A percentile compares a stretch with the other conserved stretches of the same genome.
phyloP scores from a whole-genome alignment of 768 basidiomycete genomes.

The Tulasnella sp. region DNA sequence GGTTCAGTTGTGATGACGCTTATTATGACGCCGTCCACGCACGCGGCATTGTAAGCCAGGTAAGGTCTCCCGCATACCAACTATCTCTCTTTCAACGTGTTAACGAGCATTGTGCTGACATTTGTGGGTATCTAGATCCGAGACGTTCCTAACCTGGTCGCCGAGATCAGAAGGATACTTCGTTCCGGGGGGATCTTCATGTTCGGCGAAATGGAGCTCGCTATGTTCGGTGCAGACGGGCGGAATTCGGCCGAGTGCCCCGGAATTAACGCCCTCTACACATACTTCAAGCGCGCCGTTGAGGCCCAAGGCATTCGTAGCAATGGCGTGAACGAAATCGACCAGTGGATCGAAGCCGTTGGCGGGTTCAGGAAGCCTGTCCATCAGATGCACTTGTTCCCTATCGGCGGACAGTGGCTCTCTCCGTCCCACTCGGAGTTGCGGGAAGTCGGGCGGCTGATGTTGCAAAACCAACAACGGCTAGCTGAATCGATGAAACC shows the following conservation, averaged over 20 bases:
- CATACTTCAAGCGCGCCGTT: slow-evolving; percentile 7
- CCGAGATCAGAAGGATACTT: slow-evolving; percentile 8
- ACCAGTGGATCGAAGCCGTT: slow-evolving; percentile 1
- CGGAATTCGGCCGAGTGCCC: slow-evolving; percentile 5
- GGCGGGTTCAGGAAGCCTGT: neutral
- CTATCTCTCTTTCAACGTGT: neutral
- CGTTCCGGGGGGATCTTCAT: slow-evolving; percentile 11
- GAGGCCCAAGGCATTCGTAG: slow-evolving; percentile 8
- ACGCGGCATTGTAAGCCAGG: slow-evolving; percentile 1
- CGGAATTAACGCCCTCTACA: slow-evolving; percentile 11
- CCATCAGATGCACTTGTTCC: slow-evolving; percentile 9
- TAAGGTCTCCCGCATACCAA: neutral
- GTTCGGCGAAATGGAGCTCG: slow-evolving; percentile 16
- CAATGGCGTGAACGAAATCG: slow-evolving; percentile 9
- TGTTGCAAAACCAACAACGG: neutral
- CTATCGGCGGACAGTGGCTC: slow-evolving; percentile 6
- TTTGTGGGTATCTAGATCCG: slow-evolving; percentile 8
- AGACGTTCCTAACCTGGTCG: slow-evolving; percentile 4
- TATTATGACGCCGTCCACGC: slow-evolving; percentile 14
- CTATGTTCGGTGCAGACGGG: slow-evolving; percentile 1
- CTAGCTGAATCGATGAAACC: slow-evolving; percentile 14
- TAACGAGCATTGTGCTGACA: neutral
- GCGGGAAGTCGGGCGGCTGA: slow-evolving; percentile 8
- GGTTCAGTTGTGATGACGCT: slow-evolving; percentile 5
- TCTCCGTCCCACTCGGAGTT: neutral